A percentile compares a stretch with the other conserved stretches of the same genome.
Conservation (phyloP, 805 yeast species). For the Komagataella phaffii region DNA sequence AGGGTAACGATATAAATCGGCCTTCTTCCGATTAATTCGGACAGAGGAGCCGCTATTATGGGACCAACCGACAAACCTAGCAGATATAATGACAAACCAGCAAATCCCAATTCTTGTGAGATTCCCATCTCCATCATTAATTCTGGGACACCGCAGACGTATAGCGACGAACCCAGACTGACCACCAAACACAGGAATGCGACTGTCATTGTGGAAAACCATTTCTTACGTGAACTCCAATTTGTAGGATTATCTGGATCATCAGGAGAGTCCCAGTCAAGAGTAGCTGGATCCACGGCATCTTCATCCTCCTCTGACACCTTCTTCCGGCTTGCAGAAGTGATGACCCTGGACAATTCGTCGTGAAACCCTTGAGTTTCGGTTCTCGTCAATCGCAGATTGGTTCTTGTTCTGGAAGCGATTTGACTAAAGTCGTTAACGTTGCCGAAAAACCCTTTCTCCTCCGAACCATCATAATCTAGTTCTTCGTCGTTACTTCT, state of each 20-base stretch:
- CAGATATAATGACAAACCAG: slow-evolving; percentile 60
- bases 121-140: slow-evolving; percentile 32
- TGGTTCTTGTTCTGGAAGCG: not conserved
- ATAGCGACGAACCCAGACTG: slow-evolving; percentile 65
- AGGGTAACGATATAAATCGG: slow-evolving; percentile 44
- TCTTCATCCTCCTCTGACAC: slow-evolving; percentile 9
- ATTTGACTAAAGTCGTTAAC: not conserved
- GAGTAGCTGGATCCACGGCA: slow-evolving; percentile 22
- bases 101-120: slow-evolving; percentile 44
- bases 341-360: not conserved
- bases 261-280: slow-evolving; percentile 49
- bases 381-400: not conserved
- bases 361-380: slow-evolving; percentile 1
- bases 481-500: not conserved
- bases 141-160: slow-evolving; percentile 50
- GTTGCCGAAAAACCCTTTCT: not conserved
- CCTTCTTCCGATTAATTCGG: slow-evolving; percentile 58
- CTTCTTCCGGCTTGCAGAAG: not conserved
- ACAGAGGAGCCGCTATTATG: slow-evolving; percentile 56
- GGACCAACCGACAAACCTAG: slow-evolving; percentile 66
- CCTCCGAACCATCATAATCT: not conserved
- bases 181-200: slow-evolving; percentile 56
- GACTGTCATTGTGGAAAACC: slow-evolving; percentile 52
- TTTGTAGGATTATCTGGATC: slow-evolving; percentile 57
- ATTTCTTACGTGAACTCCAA: slow-evolving; percentile 52